Percentiles rank a stretch among this genome's conserved stretches.
Conservation (phyloP, 176 grass and related monocot species). For the Oryza coarctata region DNA sequence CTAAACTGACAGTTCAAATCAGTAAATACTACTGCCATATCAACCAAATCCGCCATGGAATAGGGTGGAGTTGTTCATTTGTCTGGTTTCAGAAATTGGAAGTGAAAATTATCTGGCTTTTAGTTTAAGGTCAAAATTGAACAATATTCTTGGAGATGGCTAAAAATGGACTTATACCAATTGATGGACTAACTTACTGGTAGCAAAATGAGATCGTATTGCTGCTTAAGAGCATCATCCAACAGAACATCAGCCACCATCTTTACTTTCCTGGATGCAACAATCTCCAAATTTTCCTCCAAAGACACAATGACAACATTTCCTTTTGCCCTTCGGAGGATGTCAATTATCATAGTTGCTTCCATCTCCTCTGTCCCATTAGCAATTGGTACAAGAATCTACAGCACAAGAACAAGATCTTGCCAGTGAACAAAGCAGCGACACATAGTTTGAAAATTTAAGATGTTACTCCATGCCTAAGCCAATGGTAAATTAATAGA, state of each 20-base stretch:
- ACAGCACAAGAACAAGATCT: not conserved
- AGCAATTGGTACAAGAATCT: constrained; percentile 82
- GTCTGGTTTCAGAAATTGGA: not conserved
- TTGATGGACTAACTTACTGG: constrained; percentile 48
- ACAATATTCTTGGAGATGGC: too few relatives aligned
- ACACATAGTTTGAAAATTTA: not conserved
- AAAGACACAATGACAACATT: constrained; percentile 66
- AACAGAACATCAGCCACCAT: constrained; percentile 66
- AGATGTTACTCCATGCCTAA: not conserved
- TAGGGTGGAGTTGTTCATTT: not conserved
- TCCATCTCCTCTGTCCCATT: constrained; percentile 86
- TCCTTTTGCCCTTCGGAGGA: constrained; percentile 63
- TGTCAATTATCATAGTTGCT: constrained; percentile 72
- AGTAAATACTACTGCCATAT: too few relatives aligned
- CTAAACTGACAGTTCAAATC: too few relatives aligned
- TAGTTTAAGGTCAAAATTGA: not conserved
- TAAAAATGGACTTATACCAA: too few relatives aligned
- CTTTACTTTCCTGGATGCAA: constrained; percentile 81
- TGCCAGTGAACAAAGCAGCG: not conserved
- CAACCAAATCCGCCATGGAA: not conserved
- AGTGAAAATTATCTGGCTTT: not conserved
- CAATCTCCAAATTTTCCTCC: constrained; percentile 57
- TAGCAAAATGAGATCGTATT: constrained; percentile 68
- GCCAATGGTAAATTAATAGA: not conserved
- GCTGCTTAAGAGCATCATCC: constrained; percentile 59